Base-by-base conservation (phyloP, 257 asterid species). In the Salvia splendens region DNA sequence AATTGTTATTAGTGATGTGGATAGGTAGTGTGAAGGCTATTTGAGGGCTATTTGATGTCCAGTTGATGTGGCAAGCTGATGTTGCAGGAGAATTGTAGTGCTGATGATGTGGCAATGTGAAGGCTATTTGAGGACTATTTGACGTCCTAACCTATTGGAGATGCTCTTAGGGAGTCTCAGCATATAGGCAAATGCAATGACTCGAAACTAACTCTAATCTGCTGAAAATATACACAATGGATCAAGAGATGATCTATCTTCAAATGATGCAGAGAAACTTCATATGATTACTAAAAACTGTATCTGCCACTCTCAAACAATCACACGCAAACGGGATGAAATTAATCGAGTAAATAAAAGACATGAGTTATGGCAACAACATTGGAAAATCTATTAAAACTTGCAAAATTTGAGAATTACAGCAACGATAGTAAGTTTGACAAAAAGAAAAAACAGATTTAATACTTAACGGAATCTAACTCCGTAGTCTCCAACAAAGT, bases 401-500 rank as follows among this genome's bases (percentile, higher is more conserved):
- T 61, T 41, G 40, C 17, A 61, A 61, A 38, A 43, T 42, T 30
- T 24, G 40, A 47, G 30, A 49, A 54, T 14, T 43, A 54, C 45
- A 64, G 33, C 55, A 55, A 41, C 10, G 4, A 58, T 63, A 3
- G 32, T 15, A 53, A 28, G 49, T 43, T 48, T 36, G 6, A 11
- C 12, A 47, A 47, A 56, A 12, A 52, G 55, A 36, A 58, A 49
- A 51, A 64, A 54, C 54, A 52, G 48, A 40, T n/a, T 28, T 47
- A 38, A 58, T 6, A 59, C 33, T 59, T 46, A 54, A 30, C 46
- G 28, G n/a, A 68, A 69, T 47, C 61, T 47, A 64, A 58, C 17
- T 48, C 66, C 80, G 73, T 59, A 24, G 30, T 76, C 58, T 57
- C 55, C 72, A 72, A 69, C 77, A 75, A 80, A 78, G 67, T 65